Conservation (phyloP, 805 yeast genomes). For the Phaffomyces thermotolerans region DNA sequence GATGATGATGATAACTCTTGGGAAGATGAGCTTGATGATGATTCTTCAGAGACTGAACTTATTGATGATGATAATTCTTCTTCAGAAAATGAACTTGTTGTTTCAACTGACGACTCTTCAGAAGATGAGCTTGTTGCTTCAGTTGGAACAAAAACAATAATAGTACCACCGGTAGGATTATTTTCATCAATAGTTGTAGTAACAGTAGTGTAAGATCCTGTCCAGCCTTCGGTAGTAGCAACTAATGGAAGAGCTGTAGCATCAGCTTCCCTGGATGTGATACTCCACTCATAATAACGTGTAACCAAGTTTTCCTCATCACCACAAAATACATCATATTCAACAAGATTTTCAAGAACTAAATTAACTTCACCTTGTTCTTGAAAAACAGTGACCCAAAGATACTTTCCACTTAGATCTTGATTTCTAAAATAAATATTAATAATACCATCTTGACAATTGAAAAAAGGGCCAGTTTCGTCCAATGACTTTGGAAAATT, state of each 20-base stretch:
- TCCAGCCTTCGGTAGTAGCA: slow-evolving; percentile 12
- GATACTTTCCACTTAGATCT: slow-evolving; percentile 18
- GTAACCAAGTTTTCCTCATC: neutral
- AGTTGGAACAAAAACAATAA: slow-evolving; percentile 14
- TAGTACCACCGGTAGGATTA: slow-evolving; percentile 15
- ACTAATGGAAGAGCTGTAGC: slow-evolving; percentile 18
- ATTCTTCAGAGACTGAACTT: neutral
- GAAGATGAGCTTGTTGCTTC: slow-evolving; percentile 3
- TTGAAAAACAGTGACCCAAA: slow-evolving; percentile 28
- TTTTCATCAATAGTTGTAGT: slow-evolving; percentile 10
- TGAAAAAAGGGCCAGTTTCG: slow-evolving; percentile 10
- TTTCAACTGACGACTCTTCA: neutral
- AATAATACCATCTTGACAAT: neutral
- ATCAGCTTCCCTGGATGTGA: slow-evolving; percentile 14
- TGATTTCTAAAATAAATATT: neutral
- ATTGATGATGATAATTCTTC: slow-evolving; percentile 1
- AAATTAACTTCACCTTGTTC: slow-evolving; percentile 4
- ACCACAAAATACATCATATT: slow-evolving; percentile 13
- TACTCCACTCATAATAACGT: neutral
- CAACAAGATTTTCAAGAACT: neutral
- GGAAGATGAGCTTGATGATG: neutral
- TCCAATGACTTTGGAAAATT: slow-evolving; percentile 21
- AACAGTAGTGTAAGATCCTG: slow-evolving; percentile 14
- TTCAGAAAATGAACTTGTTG: slow-evolving; percentile 2
- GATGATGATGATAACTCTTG: neutral